phyloP scores from a whole-genome alignment of 176 grass and related monocot species.

The Thalia dealbata region DNA sequence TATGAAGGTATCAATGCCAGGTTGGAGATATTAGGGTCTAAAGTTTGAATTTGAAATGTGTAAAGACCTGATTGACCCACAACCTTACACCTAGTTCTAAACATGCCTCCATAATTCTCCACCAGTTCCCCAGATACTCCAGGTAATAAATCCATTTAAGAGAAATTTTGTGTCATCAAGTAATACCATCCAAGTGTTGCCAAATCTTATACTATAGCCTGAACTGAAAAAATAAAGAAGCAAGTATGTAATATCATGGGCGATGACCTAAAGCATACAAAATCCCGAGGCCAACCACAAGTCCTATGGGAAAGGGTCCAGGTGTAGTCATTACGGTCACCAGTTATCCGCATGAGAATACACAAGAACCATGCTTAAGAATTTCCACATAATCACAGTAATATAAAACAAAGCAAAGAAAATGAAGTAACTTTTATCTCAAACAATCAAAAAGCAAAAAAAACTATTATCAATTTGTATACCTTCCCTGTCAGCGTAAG shows the following conservation, averaged over 20 bases:
- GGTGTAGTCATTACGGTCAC: too few species aligned
- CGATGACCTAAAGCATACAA: background rate
- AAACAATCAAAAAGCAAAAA: background rate
- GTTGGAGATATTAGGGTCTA: background rate
- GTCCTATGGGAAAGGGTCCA: too few species aligned
- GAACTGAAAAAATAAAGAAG: too few species aligned
- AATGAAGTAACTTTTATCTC: background rate
- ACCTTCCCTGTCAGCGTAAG: slow-evolving; percentile 93
- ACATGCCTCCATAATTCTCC: too few species aligned
- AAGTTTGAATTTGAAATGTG: background rate
- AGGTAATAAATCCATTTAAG: too few species aligned
- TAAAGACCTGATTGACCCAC: background rate
- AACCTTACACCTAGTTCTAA: background rate
- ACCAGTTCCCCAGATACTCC: too few species aligned
- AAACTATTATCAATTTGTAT: slow-evolving; percentile 1
- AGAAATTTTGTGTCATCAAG: too few species aligned
- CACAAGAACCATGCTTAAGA: too few species aligned
- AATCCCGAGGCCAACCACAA: background rate
- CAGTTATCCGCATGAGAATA: too few species aligned
- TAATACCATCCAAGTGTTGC: too few species aligned
- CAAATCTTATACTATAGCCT: background rate
- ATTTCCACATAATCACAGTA: too few species aligned
- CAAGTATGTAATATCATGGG: background rate
- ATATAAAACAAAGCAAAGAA: slow-evolving; percentile 3
- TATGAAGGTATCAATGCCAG: background rate